phyloP scores from a whole-genome alignment of 805 yeast genomes.

The Ogataea zsoltii region DNA sequence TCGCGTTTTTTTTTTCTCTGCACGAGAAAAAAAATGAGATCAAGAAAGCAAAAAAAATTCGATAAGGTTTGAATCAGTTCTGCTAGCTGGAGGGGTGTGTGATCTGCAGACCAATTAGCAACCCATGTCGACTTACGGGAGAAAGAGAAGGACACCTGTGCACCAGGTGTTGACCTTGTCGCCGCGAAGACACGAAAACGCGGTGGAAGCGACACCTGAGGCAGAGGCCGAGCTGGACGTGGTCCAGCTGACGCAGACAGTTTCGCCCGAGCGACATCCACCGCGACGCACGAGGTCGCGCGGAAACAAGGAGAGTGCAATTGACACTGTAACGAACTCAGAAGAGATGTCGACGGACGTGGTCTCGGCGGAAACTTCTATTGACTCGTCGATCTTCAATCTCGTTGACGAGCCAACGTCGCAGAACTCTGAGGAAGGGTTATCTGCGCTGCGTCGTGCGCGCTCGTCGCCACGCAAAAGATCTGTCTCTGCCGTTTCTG shows the following conservation, averaged over 20 bases:
- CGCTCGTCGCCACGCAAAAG: background rate
- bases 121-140: slow-evolving; percentile 6
- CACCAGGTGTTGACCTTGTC: background rate
- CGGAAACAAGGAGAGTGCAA: too few species aligned
- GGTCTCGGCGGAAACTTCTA: too few species aligned
- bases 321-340: background rate
- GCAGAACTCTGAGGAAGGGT: background rate
- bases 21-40: background rate
- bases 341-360: background rate
- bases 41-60: background rate
- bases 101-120: too few species aligned
- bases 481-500: background rate
- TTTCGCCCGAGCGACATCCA: too few species aligned
- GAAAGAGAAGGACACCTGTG: slow-evolving; percentile 1
- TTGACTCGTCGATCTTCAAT: slow-evolving; percentile 9
- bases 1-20: background rate
- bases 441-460: background rate
- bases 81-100: too few species aligned
- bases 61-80: too few species aligned
- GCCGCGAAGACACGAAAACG: background rate
- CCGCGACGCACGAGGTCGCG: too few species aligned
- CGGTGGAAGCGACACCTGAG: too few species aligned
- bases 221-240: too few species aligned
- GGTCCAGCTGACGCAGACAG: too few species aligned
- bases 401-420: slow-evolving; percentile 8